A percentile compares a stretch with the other conserved stretches of the same genome.
Evolutionary conservation across 371 early-diverging fungal species (phyloP).

Genomic region (Mortierella sp.): DNA sequence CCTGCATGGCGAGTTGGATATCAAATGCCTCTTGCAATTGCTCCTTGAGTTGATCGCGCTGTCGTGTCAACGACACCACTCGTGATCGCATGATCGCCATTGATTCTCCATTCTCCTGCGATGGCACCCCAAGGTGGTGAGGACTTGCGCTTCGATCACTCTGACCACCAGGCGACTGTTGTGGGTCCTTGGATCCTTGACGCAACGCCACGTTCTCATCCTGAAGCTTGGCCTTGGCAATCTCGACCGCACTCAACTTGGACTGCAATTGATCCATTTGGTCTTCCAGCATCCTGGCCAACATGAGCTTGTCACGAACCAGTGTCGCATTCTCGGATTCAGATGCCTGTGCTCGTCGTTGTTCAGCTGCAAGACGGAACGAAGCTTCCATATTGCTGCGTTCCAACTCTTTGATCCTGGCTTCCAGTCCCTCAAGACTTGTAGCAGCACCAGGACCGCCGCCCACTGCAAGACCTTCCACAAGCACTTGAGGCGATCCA

Average conservation of each 20-base stretch:
- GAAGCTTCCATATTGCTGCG: conserved; percentile 37
- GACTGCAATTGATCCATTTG: conserved; percentile 45
- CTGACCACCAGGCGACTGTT: conserved; percentile 4
- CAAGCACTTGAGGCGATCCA: conserved; percentile 5
- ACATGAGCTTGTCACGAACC: conserved; percentile 38
- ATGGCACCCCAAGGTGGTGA: too few species aligned
- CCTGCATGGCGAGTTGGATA: conserved; percentile 44
- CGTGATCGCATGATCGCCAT: conserved; percentile 45
- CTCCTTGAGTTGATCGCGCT: conserved; percentile 45
- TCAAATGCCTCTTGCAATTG: conserved; percentile 51
- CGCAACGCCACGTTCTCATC: conserved; percentile 37
- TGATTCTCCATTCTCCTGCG: conserved; percentile 25
- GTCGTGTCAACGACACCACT: conserved; percentile 39
- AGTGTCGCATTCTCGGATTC: conserved; percentile 42
- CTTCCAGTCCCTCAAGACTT: conserved; percentile 32
- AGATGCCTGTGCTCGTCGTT: conserved; percentile 39
- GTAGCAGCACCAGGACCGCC: neutral
- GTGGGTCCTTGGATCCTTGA: conserved; percentile 18
- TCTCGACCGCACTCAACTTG: conserved; percentile 41
- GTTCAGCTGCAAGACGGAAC: conserved; percentile 45
- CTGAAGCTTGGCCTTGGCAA: conserved; percentile 35
- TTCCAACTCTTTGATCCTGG: conserved; percentile 42
- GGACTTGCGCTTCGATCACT: neutral
- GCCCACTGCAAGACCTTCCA: conserved; percentile 11
- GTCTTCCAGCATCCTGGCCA: conserved; percentile 46